Evolutionary conservation across 2,329 filamentous ascomycete genomes (phyloP).

Genomic region (Fusarium sarcochroum): DNA sequence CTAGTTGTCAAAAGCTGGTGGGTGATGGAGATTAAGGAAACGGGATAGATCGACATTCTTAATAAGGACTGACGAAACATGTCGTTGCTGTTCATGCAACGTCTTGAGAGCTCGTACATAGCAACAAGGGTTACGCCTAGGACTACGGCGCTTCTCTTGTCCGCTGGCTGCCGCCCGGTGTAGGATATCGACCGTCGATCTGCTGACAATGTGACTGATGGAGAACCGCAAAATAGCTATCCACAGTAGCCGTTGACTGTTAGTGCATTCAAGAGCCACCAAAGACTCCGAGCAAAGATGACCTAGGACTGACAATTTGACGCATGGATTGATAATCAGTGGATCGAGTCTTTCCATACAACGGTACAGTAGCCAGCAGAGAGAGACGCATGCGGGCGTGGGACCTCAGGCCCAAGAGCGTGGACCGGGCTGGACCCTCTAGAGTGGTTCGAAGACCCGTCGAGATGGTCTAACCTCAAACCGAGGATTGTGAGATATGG

Average conservation of each 20-base stretch:
- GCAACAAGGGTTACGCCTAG: conserved; percentile 6
- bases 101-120: conserved; percentile 3
- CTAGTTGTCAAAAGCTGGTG: conserved; percentile 33
- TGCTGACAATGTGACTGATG: conserved; percentile 7
- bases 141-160: conserved; percentile 11
- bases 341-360: not conserved
- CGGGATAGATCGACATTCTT: conserved; percentile 42
- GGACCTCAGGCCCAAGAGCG: conserved; percentile 21
- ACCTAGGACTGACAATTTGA: conserved; percentile 9
- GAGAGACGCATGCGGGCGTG: conserved; percentile 3
- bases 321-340: conserved; percentile 12
- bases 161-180: conserved; percentile 16
- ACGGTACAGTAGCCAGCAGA: not conserved
- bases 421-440: conserved; percentile 43
- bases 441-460: conserved; percentile 39
- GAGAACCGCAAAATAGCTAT: not conserved
- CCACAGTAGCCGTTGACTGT: not conserved
- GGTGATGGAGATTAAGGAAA: conserved; percentile 33
- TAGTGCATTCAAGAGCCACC: not conserved
- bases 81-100: conserved; percentile 25
- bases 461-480: conserved; percentile 33
- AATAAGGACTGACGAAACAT: conserved; percentile 23
- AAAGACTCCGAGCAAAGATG: conserved; percentile 3
- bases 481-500: conserved; percentile 4
- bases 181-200: conserved; percentile 14